phyloP scores from a whole-genome alignment of 257 asterid species.

The Plectranthus barbatus region DNA sequence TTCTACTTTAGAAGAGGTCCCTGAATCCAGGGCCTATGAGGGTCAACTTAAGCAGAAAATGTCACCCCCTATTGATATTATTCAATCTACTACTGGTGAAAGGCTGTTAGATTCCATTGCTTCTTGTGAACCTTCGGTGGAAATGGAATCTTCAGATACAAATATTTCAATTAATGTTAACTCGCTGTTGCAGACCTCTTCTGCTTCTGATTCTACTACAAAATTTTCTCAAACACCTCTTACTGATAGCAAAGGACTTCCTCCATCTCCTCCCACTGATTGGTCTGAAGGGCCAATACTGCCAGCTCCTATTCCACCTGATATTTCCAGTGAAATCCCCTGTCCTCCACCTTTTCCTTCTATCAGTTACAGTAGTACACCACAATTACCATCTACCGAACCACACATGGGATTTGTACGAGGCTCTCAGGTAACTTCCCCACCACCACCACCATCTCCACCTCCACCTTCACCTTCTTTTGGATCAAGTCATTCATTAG shows the following conservation, averaged over 20 bases:
- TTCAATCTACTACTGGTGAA: conserved; percentile 26
- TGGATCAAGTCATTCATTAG: conserved; percentile 13
- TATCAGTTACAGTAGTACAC: conserved; percentile 13
- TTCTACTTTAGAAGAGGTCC: conserved; percentile 50
- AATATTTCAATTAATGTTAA: conserved; percentile 21
- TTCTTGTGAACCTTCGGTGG: conserved; percentile 23
- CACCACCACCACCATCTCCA: conserved; percentile 16
- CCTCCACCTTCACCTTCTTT: conserved; percentile 30
- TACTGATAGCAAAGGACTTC: not conserved
- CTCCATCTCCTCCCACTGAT: conserved; percentile 17
- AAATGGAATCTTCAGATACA: conserved; percentile 18
- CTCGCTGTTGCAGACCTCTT: conserved; percentile 19
- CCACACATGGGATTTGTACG: conserved; percentile 7
- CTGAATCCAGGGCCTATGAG: conserved; percentile 38
- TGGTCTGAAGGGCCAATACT: conserved; percentile 17
- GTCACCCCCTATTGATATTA: conserved; percentile 21
- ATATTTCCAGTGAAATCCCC: conserved; percentile 11
- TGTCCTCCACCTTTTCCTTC: conserved; percentile 20
- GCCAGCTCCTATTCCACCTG: conserved; percentile 10
- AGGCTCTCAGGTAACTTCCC: not conserved
- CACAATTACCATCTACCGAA: conserved; percentile 24
- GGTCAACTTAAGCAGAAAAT: conserved; percentile 31
- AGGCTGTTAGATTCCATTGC: conserved; percentile 29
- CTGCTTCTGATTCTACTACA: conserved; percentile 12
- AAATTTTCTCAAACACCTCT: conserved; percentile 16